Evolutionary conservation across 768 basidiomycete species (phyloP), one percentile per base, ranked within the genome.

Genomic region (Leccinellum rugosiceps): DNA sequence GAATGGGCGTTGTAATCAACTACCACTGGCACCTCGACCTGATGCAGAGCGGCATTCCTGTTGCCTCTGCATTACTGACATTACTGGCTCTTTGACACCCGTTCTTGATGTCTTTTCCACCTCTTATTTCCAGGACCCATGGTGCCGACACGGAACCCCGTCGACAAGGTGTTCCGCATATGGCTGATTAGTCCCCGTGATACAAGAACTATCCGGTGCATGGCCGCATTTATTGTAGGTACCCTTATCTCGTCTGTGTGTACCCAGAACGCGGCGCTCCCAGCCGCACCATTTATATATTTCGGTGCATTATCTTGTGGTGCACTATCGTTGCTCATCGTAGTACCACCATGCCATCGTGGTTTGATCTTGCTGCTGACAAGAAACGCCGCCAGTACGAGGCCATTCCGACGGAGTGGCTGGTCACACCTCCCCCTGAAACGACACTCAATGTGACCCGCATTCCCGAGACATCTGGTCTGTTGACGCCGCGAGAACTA

Each of bases 11-110:
- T 89, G 88, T 69, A 68, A 67, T 75, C 86, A 83, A 80, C 80
- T 78, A 74, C 68, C 53, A 81, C 83, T 92, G 89, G 90, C 88
- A 90, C 89, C 90, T 92, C 85, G 87, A 92, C 81, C 69, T 84
- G 83, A 72, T 76, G 64, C 78, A 70, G 71, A 70, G 61, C 56
- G 62, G 35, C 62, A 44, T 68, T 68, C 64, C 65, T 61, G 67
- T 8, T 58, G 68, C 74, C 72, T 75, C 75, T 74, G 80, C 72
- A 75, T 83, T 82, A 84, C 81, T 90, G 89, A 90, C 89, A 90
- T 92, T 71, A 84, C 85, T 84, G 77, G 76, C 76, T 70, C 74
- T 78, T 79, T 79, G 80, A 83, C 76, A 63, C 31, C 46, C 38
- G 38, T 56, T 28, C 21, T 26, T 9, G 6, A 49, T 31, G 1